phyloP scores from a whole-genome alignment of 768 basidiomycete species.

The Hericium alpestre region DNA sequence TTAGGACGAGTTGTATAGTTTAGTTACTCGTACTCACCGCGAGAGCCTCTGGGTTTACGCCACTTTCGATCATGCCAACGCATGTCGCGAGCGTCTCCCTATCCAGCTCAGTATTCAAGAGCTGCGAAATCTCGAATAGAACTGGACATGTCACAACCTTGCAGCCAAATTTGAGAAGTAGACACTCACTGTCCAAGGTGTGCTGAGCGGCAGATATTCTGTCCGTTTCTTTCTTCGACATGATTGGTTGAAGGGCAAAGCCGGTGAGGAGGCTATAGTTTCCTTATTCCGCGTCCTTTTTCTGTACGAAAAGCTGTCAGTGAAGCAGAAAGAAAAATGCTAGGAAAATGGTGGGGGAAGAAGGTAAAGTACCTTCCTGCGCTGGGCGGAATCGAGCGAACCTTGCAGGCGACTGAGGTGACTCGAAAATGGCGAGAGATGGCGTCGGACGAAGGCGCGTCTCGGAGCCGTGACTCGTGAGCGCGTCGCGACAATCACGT shows the following conservation, averaged over 20 bases:
- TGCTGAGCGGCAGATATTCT: conserved; percentile 18
- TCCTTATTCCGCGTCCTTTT: too few species aligned
- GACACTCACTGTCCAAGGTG: conserved; percentile 24
- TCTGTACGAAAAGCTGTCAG: too few species aligned
- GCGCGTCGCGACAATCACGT: too few species aligned
- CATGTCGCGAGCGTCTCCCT: conserved; percentile 89
- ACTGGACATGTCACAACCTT: conserved; percentile 31
- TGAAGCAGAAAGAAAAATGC: too few species aligned
- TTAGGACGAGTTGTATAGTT: not conserved
- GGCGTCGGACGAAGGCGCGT: too few species aligned
- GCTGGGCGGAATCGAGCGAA: too few species aligned
- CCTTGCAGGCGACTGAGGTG: too few species aligned
- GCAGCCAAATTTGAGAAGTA: not conserved
- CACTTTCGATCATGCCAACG: conserved; percentile 84
- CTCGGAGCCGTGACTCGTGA: too few species aligned
- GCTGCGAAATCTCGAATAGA: conserved; percentile 77
- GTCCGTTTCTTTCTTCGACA: conserved; percentile 6
- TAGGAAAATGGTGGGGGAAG: too few species aligned
- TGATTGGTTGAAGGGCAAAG: not conserved
- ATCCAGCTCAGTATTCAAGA: conserved; percentile 80
- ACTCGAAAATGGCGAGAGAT: too few species aligned
- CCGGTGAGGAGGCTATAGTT: too few species aligned
- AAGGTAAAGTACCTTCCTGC: too few species aligned
- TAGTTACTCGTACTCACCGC: conserved; percentile 46
- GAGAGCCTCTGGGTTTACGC: conserved; percentile 84